These are phyloP conservation scores for Nephelium lappaceum DNA, from an alignment of 345 rosid genomes.

Conservation along the genomic window DNA sequence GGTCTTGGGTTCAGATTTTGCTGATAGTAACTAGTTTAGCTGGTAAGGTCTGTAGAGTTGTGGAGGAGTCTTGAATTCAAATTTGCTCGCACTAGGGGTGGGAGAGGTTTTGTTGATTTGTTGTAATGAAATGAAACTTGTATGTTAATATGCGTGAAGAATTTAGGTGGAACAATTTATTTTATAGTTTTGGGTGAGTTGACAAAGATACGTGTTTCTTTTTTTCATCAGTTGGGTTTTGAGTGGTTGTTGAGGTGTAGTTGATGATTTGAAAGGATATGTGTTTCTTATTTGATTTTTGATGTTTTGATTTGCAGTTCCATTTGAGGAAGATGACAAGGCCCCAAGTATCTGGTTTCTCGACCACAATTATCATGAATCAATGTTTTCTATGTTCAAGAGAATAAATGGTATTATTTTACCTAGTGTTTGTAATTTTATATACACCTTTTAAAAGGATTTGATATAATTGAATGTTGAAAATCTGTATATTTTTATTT, in stretches of 20 bases:
- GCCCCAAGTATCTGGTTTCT: slow-evolving; percentile 89
- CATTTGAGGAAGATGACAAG: slow-evolving; percentile 90
- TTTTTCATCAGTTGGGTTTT: background rate
- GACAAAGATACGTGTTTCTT: background rate
- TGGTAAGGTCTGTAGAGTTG: background rate
- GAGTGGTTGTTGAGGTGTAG: background rate
- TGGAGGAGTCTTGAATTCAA: background rate
- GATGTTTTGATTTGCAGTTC: slow-evolving; percentile 50
- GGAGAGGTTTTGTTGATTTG: background rate
- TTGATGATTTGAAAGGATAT: background rate
- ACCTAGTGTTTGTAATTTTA: background rate
- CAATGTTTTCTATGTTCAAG: slow-evolving; percentile 94
- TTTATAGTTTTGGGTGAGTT: background rate
- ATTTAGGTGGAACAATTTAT: background rate
- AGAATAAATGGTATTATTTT: slow-evolving; percentile 72
- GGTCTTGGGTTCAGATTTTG: too few species aligned
- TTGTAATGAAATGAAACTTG: background rate
- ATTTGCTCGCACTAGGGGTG: background rate
- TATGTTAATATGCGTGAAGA: background rate
- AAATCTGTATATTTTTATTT: slow-evolving; percentile 10
- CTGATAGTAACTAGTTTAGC: background rate
- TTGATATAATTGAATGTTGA: background rate
- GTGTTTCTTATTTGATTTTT: background rate
- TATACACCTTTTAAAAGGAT: background rate
- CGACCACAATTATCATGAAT: slow-evolving; percentile 87